Base-by-base conservation (phyloP, 306 rosid genomes). In the Ziziphus jujuba region DNA sequence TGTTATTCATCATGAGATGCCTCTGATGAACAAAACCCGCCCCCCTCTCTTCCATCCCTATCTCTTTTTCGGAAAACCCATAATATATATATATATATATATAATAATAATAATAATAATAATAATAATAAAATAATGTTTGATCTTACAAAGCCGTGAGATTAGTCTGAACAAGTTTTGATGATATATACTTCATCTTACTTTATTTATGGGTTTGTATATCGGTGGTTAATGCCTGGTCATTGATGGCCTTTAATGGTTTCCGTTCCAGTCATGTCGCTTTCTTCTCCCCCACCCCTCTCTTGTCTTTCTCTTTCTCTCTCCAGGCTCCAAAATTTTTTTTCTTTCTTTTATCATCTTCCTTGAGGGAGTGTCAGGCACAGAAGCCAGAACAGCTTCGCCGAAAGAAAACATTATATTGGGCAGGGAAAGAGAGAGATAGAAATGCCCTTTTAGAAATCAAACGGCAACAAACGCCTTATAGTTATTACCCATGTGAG, bases 211-310 rank as follows among this genome's bases (percentile, higher is more conserved):
- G 25, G 20, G 56, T 8, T 50, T 38, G 74, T 35, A 67, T 74
- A 64, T 63, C 74, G 82, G 83, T 75, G 72, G 71, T 51, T 57
- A 51, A 70, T 58, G 44, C 61, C 65, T 15, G 66, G 33, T 28
- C 33, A 28, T 28, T 25, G 60, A 54, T 77, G 65, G 75, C 59
- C 81, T 84, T 87, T 88, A 78, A 80, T 85, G 97, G 87, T 82
- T 84, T 82, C 72, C 74, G 89, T 80, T 93, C 84, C 68, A 68
- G 96, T 93, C 96, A 80, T 9, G 99, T 93, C 99, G n/a, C 84
- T 95, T 80, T 93, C 96, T 61, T 14, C 45, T 13, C 11, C 6
- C 61, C 71, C 58, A 75, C 61, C 67, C 76, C 73, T 76, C 58
- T 67, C 34, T 80, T n/a, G 45, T 77, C 77, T 67, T 14, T 72